phyloP scores from a whole-genome alignment of 371 early-diverging fungal genomes.

The Mucor circinelloides region DNA sequence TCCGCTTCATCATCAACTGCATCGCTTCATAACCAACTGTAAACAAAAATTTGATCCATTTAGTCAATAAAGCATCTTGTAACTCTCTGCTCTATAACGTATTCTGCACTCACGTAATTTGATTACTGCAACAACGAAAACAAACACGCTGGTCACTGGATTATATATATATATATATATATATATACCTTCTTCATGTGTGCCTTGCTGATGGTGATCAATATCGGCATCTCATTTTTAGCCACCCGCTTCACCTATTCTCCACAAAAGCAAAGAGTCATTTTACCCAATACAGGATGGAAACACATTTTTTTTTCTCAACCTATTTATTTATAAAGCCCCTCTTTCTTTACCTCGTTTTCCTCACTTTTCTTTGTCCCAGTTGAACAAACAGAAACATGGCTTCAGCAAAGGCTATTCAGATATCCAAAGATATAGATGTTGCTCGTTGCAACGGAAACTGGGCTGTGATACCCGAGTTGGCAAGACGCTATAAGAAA shows the following conservation, averaged over 20 bases:
- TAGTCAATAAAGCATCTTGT: no score
- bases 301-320: conserved; percentile 1
- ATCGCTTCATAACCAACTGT: not conserved
- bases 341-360: conserved; percentile 1
- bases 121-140: not conserved
- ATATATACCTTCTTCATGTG: no score
- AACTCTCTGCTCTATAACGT: no score
- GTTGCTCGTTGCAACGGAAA: conserved; percentile 53
- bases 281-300: conserved; percentile 1
- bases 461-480: conserved; percentile 55
- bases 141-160: not conserved
- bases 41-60: no score
- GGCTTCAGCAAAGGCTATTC: conserved; percentile 33
- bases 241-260: not conserved
- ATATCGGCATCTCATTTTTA: conserved; percentile 1
- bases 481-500: conserved; percentile 65
- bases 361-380: not conserved
- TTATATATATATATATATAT: no score
- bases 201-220: not conserved
- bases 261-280: not conserved
- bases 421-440: conserved; percentile 52
- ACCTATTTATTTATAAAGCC: conserved; percentile 1
- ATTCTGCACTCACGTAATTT: no score
- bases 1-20: conserved; percentile 10
- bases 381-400: conserved; percentile 4